phyloP scores from a whole-genome alignment of 345 rosid genomes.

The Eucalyptus polyanthemos region DNA sequence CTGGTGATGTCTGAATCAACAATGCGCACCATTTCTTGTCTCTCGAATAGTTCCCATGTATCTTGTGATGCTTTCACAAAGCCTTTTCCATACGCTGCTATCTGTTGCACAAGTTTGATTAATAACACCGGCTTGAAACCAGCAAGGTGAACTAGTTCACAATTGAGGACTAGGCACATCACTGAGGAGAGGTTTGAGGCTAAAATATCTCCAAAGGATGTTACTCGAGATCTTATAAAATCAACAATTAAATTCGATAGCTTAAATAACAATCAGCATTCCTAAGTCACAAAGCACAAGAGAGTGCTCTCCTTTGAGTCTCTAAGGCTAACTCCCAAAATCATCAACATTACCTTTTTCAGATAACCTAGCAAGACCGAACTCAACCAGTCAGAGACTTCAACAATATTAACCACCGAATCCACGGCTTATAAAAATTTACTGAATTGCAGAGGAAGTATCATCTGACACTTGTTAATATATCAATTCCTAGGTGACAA shows the following conservation, averaged over 20 bases:
- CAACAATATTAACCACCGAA: background rate
- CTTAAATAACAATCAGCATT: background rate
- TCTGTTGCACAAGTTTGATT: conserved; percentile 14
- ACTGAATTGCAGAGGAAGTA: background rate
- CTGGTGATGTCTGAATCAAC: conserved; percentile 87
- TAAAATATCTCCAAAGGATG: background rate
- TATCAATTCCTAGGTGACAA: background rate
- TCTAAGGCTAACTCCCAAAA: background rate
- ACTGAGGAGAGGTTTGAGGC: background rate
- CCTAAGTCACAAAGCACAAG: background rate
- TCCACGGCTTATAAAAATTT: background rate
- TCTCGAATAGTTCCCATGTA: conserved; percentile 68
- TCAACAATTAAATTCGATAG: background rate
- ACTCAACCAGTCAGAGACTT: background rate
- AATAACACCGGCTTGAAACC: background rate
- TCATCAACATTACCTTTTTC: background rate
- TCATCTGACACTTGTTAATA: background rate
- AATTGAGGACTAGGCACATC: background rate
- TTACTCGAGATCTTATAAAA: background rate
- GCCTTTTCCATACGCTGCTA: conserved; percentile 89
- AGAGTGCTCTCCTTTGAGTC: background rate
- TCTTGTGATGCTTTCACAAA: conserved; percentile 92
- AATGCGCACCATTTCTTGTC: conserved; percentile 39
- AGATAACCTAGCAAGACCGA: background rate
- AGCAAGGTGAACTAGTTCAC: background rate